Evolutionary conservation across 768 basidiomycete species (phyloP), one percentile per base, ranked within the genome.

Genomic region (Lenzites betulinus): DNA sequence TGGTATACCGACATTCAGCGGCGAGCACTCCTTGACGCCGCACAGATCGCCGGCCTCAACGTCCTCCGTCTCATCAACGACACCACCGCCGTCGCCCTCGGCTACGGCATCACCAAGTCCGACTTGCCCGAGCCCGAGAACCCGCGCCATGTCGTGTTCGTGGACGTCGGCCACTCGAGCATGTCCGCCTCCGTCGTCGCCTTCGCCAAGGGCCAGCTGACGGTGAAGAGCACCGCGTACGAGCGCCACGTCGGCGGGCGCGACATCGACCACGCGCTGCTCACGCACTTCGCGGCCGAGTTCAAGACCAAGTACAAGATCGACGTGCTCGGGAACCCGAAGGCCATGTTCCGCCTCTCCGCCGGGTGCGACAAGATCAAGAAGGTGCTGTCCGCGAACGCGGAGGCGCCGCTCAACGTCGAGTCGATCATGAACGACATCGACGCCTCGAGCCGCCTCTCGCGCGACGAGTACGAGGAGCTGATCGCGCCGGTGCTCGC

Each of bases 291-390:
- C 71, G 83, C 95, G 9, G 76, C 83, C 28, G 91, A 98, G 75
- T 98, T 98, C 87, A 89, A 94, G 78, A 73, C 76, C n/a, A 98
- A 97, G 74, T 98, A 98, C 86, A 97, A 95, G 77, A 93, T 98
- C 71, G 95, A 98, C 74, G 95, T 98, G 67, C 74, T 93, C 70
- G 84, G 83, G 65, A 94, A 82, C 76, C 91, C 93, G 66, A 98
- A 98, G 76, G 97, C 95, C 33, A 82, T 80, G 48, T 98, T 98
- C 92, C 88, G 96, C 64, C 87, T 99, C 58, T 70, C 81, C 25
- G 88, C 89, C 16, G 88, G 90, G 20, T 94, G 94, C 73, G 97
- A 99, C 79, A 88, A 89, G 72, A 83, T 98, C 71, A 98, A 98
- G 82, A 98, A 98, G 79, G 81, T 98, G 13, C 83, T 98, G 18